A percentile compares a stretch with the other conserved stretches of the same genome.
These are phyloP conservation scores for Bacterosira constricta DNA, from an alignment of 108 stramenopile genomes.

Conservation along the genomic window DNA sequence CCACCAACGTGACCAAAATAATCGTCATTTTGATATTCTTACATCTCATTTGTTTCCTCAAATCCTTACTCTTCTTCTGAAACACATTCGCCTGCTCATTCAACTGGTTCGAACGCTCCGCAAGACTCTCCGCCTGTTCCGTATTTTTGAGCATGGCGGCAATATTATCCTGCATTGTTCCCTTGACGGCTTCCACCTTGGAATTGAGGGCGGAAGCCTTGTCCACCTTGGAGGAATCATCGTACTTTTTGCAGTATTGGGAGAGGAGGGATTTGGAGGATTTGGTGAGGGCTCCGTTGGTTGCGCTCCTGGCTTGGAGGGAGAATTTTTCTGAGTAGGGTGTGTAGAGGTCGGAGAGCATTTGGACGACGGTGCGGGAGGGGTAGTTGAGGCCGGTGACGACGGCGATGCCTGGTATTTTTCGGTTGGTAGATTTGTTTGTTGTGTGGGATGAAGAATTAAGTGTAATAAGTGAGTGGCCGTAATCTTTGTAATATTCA, in stretches of 20 bases:
- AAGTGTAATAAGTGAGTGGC: too few species aligned
- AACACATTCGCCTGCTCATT: conserved; percentile 91
- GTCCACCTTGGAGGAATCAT: conserved; percentile 86
- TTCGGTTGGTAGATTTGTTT: too few species aligned
- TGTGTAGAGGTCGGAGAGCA: conserved; percentile 76
- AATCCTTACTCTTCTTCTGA: conserved; percentile 81
- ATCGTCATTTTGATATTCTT: conserved; percentile 92
- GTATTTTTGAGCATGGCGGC: conserved; percentile 87
- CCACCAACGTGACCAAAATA: conserved; percentile 69
- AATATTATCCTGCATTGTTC: conserved; percentile 88
- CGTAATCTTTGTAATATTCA: too few species aligned
- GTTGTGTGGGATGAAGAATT: too few species aligned
- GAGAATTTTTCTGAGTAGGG: conserved; percentile 70
- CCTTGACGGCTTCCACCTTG: conserved; percentile 87
- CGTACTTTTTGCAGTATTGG: conserved; percentile 76
- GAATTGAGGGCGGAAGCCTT: conserved; percentile 73
- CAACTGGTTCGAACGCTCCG: conserved; percentile 81
- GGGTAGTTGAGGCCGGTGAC: conserved; percentile 86
- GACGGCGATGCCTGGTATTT: conserved; percentile 85
- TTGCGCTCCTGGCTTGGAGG: conserved; percentile 72
- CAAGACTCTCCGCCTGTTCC: conserved; percentile 82
- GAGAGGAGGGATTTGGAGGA: conserved; percentile 72
- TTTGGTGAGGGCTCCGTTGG: conserved; percentile 74
- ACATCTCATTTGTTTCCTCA: conserved; percentile 90
- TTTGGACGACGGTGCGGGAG: conserved; percentile 81